A percentile compares a stretch with the other conserved stretches of the same genome.
These are phyloP conservation scores for Phytophthora hibernalis DNA, from an alignment of 352 stramenopile species.

Conservation along the genomic window DNA sequence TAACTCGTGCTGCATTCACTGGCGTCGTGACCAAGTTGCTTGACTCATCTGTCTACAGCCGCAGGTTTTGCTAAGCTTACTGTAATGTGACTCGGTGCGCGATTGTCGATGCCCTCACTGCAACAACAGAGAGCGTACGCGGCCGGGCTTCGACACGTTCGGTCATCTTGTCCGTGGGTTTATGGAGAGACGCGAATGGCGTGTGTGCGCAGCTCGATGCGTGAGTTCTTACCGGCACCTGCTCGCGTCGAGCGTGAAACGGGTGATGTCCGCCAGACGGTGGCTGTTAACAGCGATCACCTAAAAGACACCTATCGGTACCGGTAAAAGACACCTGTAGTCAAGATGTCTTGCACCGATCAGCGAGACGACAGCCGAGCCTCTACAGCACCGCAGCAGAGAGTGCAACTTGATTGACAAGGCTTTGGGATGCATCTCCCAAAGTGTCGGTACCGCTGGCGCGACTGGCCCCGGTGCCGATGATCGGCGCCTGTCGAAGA, in stretches of 20 bases:
- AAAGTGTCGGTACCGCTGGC: not conserved
- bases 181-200: conserved; percentile 5
- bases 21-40: conserved; percentile 4
- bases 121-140: not conserved
- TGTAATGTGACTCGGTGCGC: conserved; percentile 3
- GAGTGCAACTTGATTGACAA: not conserved
- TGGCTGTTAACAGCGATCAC: conserved; percentile 9
- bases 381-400: conserved; percentile 6
- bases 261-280: conserved; percentile 12
- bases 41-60: not conserved
- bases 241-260: not conserved
- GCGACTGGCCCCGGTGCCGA: not conserved
- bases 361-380: not conserved
- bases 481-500: not conserved
- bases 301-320: conserved; percentile 4
- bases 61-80: not conserved
- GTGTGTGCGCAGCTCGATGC: not conserved
- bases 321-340: no score
- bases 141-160: not conserved
- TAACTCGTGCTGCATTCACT: conserved; percentile 5
- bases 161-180: not conserved
- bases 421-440: not conserved
- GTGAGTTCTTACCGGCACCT: conserved; percentile 15
- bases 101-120: conserved; percentile 10
- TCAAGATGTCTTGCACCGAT: not conserved